Base-by-base conservation (phyloP, 306 rosid species). In the Neltuma alba region DNA sequence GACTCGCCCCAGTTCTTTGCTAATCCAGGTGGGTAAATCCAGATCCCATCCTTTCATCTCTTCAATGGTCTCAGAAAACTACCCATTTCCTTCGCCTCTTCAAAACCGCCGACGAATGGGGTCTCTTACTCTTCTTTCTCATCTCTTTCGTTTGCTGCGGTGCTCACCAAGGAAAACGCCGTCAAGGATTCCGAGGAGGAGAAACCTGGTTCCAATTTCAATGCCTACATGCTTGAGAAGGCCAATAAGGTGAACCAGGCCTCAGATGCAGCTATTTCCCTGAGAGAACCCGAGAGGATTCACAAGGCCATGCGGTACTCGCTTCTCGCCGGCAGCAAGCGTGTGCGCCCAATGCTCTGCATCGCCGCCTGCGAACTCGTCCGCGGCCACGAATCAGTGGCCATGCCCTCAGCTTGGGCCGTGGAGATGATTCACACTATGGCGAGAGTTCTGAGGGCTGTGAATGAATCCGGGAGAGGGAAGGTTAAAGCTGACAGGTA, bases 401-500 rank as follows among this genome's bases (percentile, higher is more conserved):
- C 97, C 12, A 90, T 93, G 94, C 91, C 98, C 0, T 88, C 98
- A 2, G 97, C 97, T 2, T 89, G 94, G 79, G 93, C 97, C 16
- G 74, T 93, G 1, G 98, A 93, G 85, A 93, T 93, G 98, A 91
- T 93, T 57, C 97, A 93, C 68, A 91, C 97, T 64, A 93, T 93
- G 98, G 91, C 98, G 30, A n/a, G n/a, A n/a, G n/a, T n/a, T n/a
- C n/a, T n/a, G n/a, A n/a, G n/a, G n/a, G n/a, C n/a, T n/a, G n/a
- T n/a, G n/a, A n/a, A n/a, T n/a, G n/a, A n/a, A n/a, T n/a, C n/a
- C n/a, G n/a, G n/a, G n/a, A n/a, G n/a, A n/a, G n/a, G n/a, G n/a
- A n/a, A n/a, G n/a, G n/a, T n/a, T n/a, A n/a, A n/a, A n/a, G n/a
- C n/a, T n/a, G n/a, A n/a, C n/a, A n/a, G n/a, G n/a, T n/a, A n/a